These are phyloP conservation scores for Anethum foeniculum DNA, from an alignment of 140 eudicot genomes.

Conservation along the genomic window DNA sequence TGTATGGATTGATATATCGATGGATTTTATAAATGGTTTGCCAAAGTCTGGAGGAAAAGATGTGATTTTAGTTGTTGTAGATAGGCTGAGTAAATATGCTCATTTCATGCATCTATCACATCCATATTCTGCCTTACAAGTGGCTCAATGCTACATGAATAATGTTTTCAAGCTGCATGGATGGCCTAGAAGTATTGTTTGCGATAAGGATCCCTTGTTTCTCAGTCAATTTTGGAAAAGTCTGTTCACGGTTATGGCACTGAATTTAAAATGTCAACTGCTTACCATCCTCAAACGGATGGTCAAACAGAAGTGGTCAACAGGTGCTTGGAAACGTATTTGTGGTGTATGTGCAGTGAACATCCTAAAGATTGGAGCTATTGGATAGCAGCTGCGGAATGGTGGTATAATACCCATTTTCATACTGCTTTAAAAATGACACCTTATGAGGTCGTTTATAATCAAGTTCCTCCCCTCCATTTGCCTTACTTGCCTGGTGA, in stretches of 20 bases:
- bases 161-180: background rate
- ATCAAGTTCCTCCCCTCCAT: background rate
- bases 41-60: background rate
- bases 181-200: too few species aligned
- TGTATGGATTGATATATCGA: too few species aligned
- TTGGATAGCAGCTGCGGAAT: background rate
- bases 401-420: background rate
- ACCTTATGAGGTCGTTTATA: background rate
- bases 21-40: background rate
- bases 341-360: background rate
- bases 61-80: background rate
- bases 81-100: background rate
- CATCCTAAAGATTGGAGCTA: background rate
- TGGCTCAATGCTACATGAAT: background rate
- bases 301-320: background rate
- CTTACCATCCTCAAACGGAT: background rate
- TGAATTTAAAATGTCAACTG: background rate
- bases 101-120: background rate
- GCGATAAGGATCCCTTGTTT: too few species aligned
- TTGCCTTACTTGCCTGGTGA: background rate
- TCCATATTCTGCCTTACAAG: background rate
- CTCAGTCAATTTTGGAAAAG: too few species aligned
- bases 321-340: background rate
- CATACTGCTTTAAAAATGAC: background rate
- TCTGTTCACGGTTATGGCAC: background rate